Evolutionary conservation across 2,329 filamentous ascomycete genomes (phyloP), one percentile per base, ranked within the genome.

Genomic region (Hawksworthiomyces lignivorus): DNA sequence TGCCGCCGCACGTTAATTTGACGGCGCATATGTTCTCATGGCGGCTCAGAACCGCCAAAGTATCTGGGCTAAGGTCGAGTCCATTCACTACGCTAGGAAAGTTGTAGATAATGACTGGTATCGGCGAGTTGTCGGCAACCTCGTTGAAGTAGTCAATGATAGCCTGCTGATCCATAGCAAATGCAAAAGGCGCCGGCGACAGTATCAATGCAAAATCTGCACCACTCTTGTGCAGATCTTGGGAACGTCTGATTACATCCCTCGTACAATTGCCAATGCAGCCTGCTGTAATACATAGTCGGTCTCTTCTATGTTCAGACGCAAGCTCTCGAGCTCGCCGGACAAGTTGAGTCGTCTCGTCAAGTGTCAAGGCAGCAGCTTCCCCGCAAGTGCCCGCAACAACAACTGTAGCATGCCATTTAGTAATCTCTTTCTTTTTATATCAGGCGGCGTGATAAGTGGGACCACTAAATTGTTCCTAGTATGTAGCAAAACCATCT

Each of bases 1-100:
- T 26, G 15, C 24, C 26, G 21, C 34, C 35, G 35, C 35, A 37
- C 10, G 35, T 37, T 18, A 37, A 17, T 26, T 37, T 37, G 24
- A 37, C 35, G 35, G 35, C 35, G 35, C 29, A 37, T 9, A 37
- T 37, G 35, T 37, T 37, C 22, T 22, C 22, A 18, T 37, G 35
- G 12, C n/a, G 22, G 24, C 35, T 26, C 17, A 37, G 35, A 15
- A 27, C 35, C 15, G 27, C 35, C 21, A 37, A 26, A 22, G 29
- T 37, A 14, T 27, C 27, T 22, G 35, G 15, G 11, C 29, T 26
- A 12, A 37, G 22, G 17, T 37, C 35, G 24, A 37, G 9, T 12
- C 35, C 35, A 4, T 10, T 9, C 24, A 37, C 11, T 17, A 37
- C 11, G 11, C 29, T 37, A 26, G 35, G 35, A 26, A 37, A 37